A percentile compares a stretch with the other conserved stretches of the same genome.
These are phyloP conservation scores for Botrytis pseudocinerea DNA, from an alignment of 2,329 filamentous ascomycete species.

Conservation along the genomic window DNA sequence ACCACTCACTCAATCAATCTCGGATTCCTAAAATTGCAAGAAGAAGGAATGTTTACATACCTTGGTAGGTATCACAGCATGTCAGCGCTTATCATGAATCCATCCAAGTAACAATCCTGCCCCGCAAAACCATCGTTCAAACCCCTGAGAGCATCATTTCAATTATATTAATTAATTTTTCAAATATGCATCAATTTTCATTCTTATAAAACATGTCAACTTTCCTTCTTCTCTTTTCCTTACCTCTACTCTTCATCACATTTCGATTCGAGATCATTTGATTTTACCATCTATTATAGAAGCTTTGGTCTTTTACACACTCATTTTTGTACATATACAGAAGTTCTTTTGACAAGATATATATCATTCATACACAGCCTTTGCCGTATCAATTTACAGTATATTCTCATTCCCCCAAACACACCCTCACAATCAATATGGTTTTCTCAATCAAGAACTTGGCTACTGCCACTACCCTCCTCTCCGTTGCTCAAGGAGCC, in stretches of 20 bases:
- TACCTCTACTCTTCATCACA: background rate
- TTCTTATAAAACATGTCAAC: background rate
- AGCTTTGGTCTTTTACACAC: conserved; percentile 18
- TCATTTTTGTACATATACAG: background rate
- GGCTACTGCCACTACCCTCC: conserved; percentile 26
- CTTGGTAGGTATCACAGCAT: background rate
- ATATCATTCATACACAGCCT: background rate
- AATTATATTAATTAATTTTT: conserved; percentile 12
- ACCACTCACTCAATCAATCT: background rate
- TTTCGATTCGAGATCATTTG: conserved; percentile 9
- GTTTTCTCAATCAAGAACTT: conserved; percentile 32
- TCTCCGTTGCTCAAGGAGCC: conserved; percentile 37
- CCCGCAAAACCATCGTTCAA: background rate
- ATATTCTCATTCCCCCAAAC: background rate
- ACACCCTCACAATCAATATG: conserved; percentile 29
- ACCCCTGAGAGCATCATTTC: conserved; percentile 8
- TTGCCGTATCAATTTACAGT: background rate
- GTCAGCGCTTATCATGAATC: background rate
- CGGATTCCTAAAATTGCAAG: background rate
- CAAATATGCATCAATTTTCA: background rate
- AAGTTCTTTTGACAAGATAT: conserved; percentile 18
- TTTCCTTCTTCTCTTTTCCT: background rate
- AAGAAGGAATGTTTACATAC: background rate
- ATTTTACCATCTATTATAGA: background rate
- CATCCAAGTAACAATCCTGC: background rate